A percentile compares a stretch with the other conserved stretches of the same genome.
Conservation (phyloP, 2,329 filamentous ascomycete genomes). For the Sporothrix phasma region DNA sequence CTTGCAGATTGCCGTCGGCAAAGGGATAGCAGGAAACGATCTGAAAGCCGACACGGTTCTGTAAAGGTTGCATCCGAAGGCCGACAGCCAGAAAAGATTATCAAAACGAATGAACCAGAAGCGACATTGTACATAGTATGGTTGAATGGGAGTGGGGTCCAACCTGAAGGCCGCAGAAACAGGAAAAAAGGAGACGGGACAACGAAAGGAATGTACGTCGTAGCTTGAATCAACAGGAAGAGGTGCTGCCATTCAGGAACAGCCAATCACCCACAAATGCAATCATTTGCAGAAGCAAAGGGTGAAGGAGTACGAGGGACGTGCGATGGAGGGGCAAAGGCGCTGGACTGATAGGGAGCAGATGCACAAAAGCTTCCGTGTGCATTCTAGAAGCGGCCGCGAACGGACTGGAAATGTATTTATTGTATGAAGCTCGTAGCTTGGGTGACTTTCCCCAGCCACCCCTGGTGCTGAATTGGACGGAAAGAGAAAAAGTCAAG, state of each 20-base stretch:
- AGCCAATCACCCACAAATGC: not conserved
- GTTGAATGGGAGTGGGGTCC: not conserved
- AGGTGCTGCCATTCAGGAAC: too few relatives aligned
- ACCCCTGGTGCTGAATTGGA: not conserved
- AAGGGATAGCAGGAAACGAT: not conserved
- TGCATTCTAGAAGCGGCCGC: conserved; percentile 3
- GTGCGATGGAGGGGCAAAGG: not conserved
- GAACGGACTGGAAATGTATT: not conserved
- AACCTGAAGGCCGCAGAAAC: not conserved
- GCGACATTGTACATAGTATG: not conserved
- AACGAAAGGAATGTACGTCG: not conserved
- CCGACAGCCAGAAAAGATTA: not conserved
- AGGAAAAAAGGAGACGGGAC: not conserved
- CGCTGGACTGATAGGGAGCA: not conserved
- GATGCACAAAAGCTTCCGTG: not conserved
- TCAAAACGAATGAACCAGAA: not conserved
- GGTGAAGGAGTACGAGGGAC: not conserved
- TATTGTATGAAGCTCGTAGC: not conserved
- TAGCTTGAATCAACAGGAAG: not conserved
- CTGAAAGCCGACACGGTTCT: not conserved
- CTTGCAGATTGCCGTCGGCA: not conserved
- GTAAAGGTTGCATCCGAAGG: not conserved
- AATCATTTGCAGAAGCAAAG: not conserved
- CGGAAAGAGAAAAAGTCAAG: not conserved
- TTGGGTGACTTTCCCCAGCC: not conserved